Base-by-base conservation (phyloP, 2,329 filamentous ascomycete species). In the Xylaria sp. region DNA sequence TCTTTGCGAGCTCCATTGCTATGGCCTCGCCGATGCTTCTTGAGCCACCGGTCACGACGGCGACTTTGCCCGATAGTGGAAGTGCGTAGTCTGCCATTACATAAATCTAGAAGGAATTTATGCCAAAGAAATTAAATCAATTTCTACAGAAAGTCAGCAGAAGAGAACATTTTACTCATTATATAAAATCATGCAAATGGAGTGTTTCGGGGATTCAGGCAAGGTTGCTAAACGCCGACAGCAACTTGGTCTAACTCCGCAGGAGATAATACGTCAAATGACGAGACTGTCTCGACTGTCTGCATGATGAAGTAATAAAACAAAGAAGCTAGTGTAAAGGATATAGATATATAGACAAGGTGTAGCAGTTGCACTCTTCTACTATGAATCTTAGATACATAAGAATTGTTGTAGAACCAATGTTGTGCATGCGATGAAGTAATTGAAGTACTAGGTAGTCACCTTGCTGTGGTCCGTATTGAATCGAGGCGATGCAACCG, bases 1-100 rank as follows among this genome's bases (percentile, higher is more conserved):
- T 67, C n/a, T 65, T 62, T n/a, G 76, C 77, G 17, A 88, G 73
- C 13, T 77, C 75, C 7, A 75, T 40, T 2, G 74, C 74, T 51
- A 78, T 77, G 2, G 68, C 83, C 40, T 78, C 86, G 82, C 77
- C 77, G 23, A 79, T 75, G 4, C 76, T 74, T 17, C 77, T 70
- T 4, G 77, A 78, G 11, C 73, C 73, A 7, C 76, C 77, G 0
- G 76, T 78, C 74, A 90, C 87, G 9, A 88, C 80, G 36, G 75
- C 76, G 10, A 74, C 66, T 59, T 77, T 78, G 15, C 72, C 71
- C 78, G 75, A 1, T 80, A 82, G 63, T 10, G 44, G 44, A 48
- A 48, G 44, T 23, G 20, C 20, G 44, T 48, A 48, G n/a, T 48
- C 44, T 48, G n/a, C n/a, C 44, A 48, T 48, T 20, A 23, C 23